Evolutionary conservation across 345 rosid species (phyloP), one percentile per base, ranked within the genome.

Genomic region (Luvunga scandens): DNA sequence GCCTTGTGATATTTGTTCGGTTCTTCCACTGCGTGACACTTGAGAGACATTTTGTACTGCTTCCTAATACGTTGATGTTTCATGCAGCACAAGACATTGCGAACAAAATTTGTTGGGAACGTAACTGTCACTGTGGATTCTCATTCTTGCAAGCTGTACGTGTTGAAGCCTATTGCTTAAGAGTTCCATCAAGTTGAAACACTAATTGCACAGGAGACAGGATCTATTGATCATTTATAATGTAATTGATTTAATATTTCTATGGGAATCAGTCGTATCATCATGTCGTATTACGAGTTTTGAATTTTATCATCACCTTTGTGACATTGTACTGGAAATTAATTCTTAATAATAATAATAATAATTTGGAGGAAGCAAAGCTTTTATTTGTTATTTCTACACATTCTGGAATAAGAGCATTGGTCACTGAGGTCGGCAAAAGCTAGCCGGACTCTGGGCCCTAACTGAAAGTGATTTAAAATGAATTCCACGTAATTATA

Each of bases 51-150:
- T 13, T 50, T 31, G 5, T 27, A 14, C 68, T 50, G 39, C 22
- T 39, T 74, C 57, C 59, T 75, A 80, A 80, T 77, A 63, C 48
- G 19, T 42, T 39, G 57, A 38, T 77, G 74, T 71, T 50, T 64
- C 74, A 60, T 85, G 82, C 98, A 95, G 98, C 96, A 87, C 86
- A 85, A 86, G 88, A 92, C 94, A 55, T 67, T 92, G 88, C 75
- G 79, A 82, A 81, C 75, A 21, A 64, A 75, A 48, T 89, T 93
- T 66, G 88, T 87, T 10, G 86, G 87, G 33, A 95, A 87, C 60
- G 42, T 93, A 53, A 84, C 96, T 1, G 96, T 90, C 5, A 89
- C 84, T 0, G 71, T 91, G 82, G 80, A 73, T 38, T 71, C 91
- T 62, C 99, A 92, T 78, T 83, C 92, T 0, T 88, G 97, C 85